A percentile compares a stretch with the other conserved stretches of the same genome.
These are phyloP conservation scores for Hypholoma fasciculare DNA, from an alignment of 768 basidiomycete species.

Conservation along the genomic window DNA sequence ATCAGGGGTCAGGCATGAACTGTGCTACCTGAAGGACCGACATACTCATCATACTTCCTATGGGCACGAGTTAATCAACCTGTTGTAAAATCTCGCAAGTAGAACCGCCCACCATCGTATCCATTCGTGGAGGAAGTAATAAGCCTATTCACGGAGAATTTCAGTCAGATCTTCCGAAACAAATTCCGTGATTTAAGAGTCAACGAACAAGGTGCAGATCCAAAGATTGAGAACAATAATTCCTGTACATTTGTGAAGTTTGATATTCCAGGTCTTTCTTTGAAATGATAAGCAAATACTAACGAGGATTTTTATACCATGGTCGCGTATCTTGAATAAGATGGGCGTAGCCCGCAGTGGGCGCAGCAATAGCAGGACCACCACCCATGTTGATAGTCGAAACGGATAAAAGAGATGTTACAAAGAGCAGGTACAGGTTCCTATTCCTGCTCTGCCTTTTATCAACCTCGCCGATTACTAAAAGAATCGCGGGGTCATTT, in stretches of 20 bases:
- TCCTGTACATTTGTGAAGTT: slow-evolving; percentile 25
- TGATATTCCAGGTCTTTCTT: not conserved
- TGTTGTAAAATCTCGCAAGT: not conserved
- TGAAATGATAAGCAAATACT: slow-evolving; percentile 4
- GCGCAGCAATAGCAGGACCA: slow-evolving; percentile 36
- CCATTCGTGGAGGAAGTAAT: slow-evolving; percentile 66
- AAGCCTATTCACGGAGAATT: slow-evolving; percentile 31
- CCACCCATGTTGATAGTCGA: slow-evolving; percentile 38
- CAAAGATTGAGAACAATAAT: slow-evolving; percentile 53
- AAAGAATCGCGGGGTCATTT: not conserved
- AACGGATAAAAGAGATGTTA: not conserved
- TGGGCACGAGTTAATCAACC: not conserved
- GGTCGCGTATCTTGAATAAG: slow-evolving; percentile 48
- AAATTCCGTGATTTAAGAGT: not conserved
- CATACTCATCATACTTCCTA: slow-evolving; percentile 60
- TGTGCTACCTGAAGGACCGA: not conserved
- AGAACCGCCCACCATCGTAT: slow-evolving; percentile 48
- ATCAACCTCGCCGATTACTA: not conserved
- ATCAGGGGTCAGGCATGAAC: not conserved
- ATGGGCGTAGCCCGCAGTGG: slow-evolving; percentile 37
- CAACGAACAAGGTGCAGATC: slow-evolving; percentile 51
- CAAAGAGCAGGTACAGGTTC: not conserved
- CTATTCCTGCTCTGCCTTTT: slow-evolving; percentile 6
- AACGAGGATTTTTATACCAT: slow-evolving; percentile 63
- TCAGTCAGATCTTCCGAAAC: slow-evolving; percentile 14